Evolutionary conservation across 345 rosid genomes (phyloP).

Genomic region (Aquilaria sinensis): DNA sequence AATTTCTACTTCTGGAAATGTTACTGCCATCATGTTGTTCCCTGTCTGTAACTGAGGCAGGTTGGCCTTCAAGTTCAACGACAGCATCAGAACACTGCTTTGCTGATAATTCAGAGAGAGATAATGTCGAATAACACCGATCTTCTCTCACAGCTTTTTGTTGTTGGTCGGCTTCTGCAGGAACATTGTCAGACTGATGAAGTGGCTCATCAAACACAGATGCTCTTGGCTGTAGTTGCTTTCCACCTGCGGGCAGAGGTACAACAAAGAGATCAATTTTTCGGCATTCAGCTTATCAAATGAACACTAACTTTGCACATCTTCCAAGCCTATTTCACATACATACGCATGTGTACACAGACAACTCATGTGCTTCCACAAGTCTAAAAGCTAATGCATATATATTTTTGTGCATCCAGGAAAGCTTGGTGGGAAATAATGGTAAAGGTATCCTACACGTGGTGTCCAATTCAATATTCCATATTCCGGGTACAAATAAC

Average conservation of each 20-base stretch:
- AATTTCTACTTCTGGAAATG: too few species aligned
- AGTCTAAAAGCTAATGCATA: too few species aligned
- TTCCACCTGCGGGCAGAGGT: slow-evolving; percentile 1
- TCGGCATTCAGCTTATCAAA: neutral
- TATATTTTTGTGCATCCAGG: too few species aligned
- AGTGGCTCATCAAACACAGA: neutral
- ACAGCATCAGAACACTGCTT: neutral
- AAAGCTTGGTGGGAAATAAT: too few species aligned
- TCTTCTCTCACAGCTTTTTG: neutral
- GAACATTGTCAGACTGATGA: neutral
- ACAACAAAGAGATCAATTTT: neutral
- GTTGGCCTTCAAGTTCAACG: neutral
- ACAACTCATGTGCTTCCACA: too few species aligned
- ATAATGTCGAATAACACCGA: neutral
- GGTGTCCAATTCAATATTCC: too few species aligned
- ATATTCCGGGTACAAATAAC: too few species aligned
- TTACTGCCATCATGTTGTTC: neutral
- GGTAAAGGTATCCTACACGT: too few species aligned
- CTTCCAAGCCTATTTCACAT: too few species aligned
- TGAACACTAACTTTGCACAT: too few species aligned
- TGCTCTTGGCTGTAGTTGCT: neutral
- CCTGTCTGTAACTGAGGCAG: neutral
- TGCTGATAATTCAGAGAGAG: neutral
- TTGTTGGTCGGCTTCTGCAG: slow-evolving; percentile 2
- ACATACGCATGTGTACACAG: too few species aligned